Base-by-base conservation (phyloP, 116 monocot species). In the Cymodocea nodosa region DNA sequence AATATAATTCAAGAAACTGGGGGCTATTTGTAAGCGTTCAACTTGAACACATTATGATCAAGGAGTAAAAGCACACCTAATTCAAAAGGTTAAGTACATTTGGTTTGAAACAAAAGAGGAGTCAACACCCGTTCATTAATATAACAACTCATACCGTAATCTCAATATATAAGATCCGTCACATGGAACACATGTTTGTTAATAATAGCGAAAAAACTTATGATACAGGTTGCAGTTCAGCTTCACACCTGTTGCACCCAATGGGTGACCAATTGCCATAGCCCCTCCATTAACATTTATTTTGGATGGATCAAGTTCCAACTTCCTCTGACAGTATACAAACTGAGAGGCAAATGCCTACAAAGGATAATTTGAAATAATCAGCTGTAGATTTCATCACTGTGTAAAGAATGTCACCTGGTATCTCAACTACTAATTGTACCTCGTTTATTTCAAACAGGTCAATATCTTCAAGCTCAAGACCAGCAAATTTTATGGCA, bases 401-500 rank as follows among this genome's bases (percentile, higher is more conserved):
- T 44, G 44, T 44, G 44, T 1, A 44, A 44, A 11, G 44, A 44
- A 44, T 8, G 6, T 6, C 44, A 8, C 44, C 44, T 8, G 3
- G 5, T 6, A 44, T 44, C 44, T 3, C 11, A 6, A 44, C 44
- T 44, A 44, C 0, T 50, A 39, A 50, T 59, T 12, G 0, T 59
- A 88, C 97, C 85, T 97, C 97, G 62, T 97, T 97, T 71, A 97
- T 78, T 76, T 97, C 97, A 80, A 97, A 97, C 15, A 91, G 76
- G 72, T 97, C 97, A 62, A 91, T 82, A 69, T 97, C 97, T 59
- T 78, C 85, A 67, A 91, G 81, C 61, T 83, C 71, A 70, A 97
- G 88, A 58, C 90, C 83, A 68, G 91, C 97, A 71, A 82, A 76
- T 75, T 82, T 85, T 11, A 97, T 76, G 55, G 97, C 97, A 71